Evolutionary conservation across 1,284 basidiomycete genomes (phyloP).

Genomic region (Pseudozyma pruni): DNA sequence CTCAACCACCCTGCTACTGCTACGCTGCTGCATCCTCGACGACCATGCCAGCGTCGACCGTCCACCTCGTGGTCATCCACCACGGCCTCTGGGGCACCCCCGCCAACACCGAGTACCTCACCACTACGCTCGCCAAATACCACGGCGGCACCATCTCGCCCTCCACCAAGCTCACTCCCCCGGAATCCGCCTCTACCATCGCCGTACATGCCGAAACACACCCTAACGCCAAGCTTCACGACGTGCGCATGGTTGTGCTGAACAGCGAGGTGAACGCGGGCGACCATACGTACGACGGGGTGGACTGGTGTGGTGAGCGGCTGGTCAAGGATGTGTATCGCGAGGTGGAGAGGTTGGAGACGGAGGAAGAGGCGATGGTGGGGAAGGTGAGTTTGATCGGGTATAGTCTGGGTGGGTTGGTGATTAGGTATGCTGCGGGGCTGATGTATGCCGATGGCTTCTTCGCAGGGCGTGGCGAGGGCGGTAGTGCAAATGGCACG

Average conservation of each 20-base stretch:
- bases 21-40: neutral
- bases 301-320: conserved; percentile 79
- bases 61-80: conserved; percentile 77
- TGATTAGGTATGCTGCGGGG: conserved; percentile 80
- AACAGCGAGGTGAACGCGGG: conserved; percentile 73
- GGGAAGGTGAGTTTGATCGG: conserved; percentile 50
- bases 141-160: conserved; percentile 33
- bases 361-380: conserved; percentile 24
- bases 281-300: conserved; percentile 77
- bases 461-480: conserved; percentile 19
- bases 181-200: conserved; percentile 25
- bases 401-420: conserved; percentile 83
- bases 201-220: conserved; percentile 10
- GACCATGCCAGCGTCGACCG: conserved; percentile 19
- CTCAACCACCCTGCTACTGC: neutral
- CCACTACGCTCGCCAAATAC: conserved; percentile 69
- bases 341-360: conserved; percentile 32
- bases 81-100: conserved; percentile 89
- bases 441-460: conserved; percentile 73
- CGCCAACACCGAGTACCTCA: conserved; percentile 71
- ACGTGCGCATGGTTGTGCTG: conserved; percentile 71
- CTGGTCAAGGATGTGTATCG: conserved; percentile 74
- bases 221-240: conserved; percentile 10
- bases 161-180: conserved; percentile 2
- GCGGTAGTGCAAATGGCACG: too few relatives aligned